Conservation (phyloP, 1,139 yeast genomes). For the Neolecta irregularis region DNA sequence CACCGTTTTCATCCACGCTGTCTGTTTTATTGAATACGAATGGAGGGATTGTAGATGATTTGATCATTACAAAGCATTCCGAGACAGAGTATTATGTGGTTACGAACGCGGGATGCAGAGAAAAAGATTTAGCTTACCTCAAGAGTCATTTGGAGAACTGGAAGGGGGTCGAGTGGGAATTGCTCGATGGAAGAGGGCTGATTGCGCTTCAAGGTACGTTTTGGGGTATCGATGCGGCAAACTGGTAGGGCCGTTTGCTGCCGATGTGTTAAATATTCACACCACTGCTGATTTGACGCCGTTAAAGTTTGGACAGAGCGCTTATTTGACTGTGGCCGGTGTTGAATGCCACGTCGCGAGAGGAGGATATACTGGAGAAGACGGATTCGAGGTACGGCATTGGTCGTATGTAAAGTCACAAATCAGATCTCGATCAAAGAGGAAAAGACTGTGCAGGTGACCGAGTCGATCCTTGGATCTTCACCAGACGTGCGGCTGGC, state of each 20-base stretch:
- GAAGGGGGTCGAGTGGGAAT: slow-evolving; percentile 37
- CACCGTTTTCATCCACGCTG: slow-evolving; percentile 49
- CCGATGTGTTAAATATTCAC: slow-evolving; percentile 46
- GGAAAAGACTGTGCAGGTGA: slow-evolving; percentile 40
- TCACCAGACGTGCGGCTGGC: slow-evolving; percentile 52
- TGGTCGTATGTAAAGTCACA: background rate
- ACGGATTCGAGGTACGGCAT: slow-evolving; percentile 55
- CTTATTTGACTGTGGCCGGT: slow-evolving; percentile 36
- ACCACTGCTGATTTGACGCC: slow-evolving; percentile 42
- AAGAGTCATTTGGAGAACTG: slow-evolving; percentile 33
- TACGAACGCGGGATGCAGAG: slow-evolving; percentile 94
- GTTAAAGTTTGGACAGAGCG: slow-evolving; percentile 63
- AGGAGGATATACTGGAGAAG: slow-evolving; percentile 97
- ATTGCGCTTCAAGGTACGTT: slow-evolving; percentile 52
- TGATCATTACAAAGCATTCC: slow-evolving; percentile 72
- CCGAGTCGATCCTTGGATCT: slow-evolving; percentile 43
- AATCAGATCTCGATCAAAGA: slow-evolving; percentile 52
- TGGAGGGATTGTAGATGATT: slow-evolving; percentile 79
- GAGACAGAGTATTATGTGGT: slow-evolving; percentile 74
- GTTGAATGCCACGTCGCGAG: slow-evolving; percentile 40
- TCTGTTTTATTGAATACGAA: slow-evolving; percentile 59
- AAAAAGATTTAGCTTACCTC: slow-evolving; percentile 56
- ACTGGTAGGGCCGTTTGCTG: slow-evolving; percentile 56
- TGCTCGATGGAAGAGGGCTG: slow-evolving; percentile 53
- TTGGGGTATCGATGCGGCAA: background rate